Evolutionary conservation across 2,329 filamentous ascomycete species (phyloP), one percentile per base, ranked within the genome.

Genomic region (Truncatella angustata): DNA sequence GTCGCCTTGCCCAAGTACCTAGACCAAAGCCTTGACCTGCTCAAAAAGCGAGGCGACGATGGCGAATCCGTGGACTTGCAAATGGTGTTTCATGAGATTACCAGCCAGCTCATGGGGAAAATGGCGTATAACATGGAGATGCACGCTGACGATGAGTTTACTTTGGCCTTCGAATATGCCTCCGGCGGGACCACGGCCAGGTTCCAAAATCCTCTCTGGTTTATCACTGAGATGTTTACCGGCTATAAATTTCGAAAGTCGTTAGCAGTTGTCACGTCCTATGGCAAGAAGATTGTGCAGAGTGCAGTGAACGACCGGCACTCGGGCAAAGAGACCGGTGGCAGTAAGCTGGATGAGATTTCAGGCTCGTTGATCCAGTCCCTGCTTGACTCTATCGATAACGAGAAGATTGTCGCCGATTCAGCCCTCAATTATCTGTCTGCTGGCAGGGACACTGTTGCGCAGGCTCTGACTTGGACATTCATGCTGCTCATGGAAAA

Each of bases 121-220:
- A 84, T 86, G 80, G 84, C 84, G 12, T 87, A 87, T 58, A 79
- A 84, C 61, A 86, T 86, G 81, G 82, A 87, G 57, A 85, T 87
- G 73, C 80, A 82, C 60, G 75, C 80, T 44, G 73, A 78, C 28
- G 80, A 86, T 54, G 76, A 78, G 2, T 87, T 87, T 63, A 80
- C 80, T 4, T 56, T 73, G 47, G 78, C 82, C 0, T 87, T 87
- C 60, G 83, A 87, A 56, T 75, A 79, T 56, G 83, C 83, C 3
- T 86, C 83, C 0, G 82, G 79, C 1, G 76, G 68, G 7, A 85
- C 81, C 0, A 80, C 81, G 2, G 74, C 81, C 47, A 76, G 84
- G 4, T 86, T 87, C 53, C 84, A 87, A 62, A 87, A 87, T 55
- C 84, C 84, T 0, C 67, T 87, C 0, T 87, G 82, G 80, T 72